Evolutionary conservation across 2,329 filamentous ascomycete species (phyloP).

Genomic region (Sclerotinia trifoliorum): DNA sequence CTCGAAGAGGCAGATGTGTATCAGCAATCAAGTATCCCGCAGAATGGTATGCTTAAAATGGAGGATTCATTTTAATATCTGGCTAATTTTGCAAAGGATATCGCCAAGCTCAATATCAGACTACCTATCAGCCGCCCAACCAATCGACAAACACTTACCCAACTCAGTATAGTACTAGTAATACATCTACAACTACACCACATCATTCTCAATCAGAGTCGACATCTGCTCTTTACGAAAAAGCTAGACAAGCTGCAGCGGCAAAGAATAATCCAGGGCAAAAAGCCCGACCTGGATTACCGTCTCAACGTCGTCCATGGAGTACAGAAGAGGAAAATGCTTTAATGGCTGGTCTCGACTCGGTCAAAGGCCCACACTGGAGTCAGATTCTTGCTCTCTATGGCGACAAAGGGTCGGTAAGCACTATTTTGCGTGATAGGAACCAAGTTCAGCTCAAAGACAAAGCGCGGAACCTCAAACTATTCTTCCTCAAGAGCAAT

Average conservation of each 20-base stretch:
- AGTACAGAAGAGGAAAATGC: slow-evolving; percentile 87
- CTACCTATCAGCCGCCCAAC: slow-evolving; percentile 29
- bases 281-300: slow-evolving; percentile 51
- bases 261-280: slow-evolving; percentile 52
- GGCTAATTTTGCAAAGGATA: slow-evolving; percentile 14
- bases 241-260: slow-evolving; percentile 54
- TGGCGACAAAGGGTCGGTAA: slow-evolving; percentile 74
- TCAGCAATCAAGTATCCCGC: slow-evolving; percentile 19
- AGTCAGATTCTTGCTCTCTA: slow-evolving; percentile 86
- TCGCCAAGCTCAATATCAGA: slow-evolving; percentile 26
- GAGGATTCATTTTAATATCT: background rate
- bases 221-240: slow-evolving; percentile 58
- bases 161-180: slow-evolving; percentile 22
- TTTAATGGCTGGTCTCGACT: slow-evolving; percentile 81
- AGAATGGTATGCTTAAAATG: slow-evolving; percentile 23
- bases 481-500: slow-evolving; percentile 89
- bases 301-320: slow-evolving; percentile 72
- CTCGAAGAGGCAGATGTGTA: slow-evolving; percentile 24
- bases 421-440: slow-evolving; percentile 79
- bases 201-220: slow-evolving; percentile 43
- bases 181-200: slow-evolving; percentile 27
- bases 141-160: slow-evolving; percentile 21
- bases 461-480: slow-evolving; percentile 83
- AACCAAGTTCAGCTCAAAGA: slow-evolving; percentile 93
- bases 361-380: slow-evolving; percentile 90